phyloP scores from a whole-genome alignment of 1,284 basidiomycete genomes.

The Fomitopsis pinicola region DNA sequence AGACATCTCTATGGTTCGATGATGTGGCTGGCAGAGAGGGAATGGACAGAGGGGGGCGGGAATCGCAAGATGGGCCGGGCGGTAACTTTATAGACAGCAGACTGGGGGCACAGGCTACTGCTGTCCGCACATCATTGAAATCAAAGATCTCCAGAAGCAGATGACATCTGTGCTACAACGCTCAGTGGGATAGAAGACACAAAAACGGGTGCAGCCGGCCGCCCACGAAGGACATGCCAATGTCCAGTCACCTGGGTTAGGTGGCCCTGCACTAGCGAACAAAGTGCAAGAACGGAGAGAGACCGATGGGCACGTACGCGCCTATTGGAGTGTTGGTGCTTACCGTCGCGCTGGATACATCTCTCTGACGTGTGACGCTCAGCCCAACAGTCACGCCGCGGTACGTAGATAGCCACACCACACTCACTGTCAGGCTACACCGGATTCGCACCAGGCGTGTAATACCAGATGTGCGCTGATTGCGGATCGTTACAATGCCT shows the following conservation, averaged over 20 bases:
- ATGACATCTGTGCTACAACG: background rate
- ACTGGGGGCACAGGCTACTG: background rate
- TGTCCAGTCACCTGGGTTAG: background rate
- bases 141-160: slow-evolving; percentile 2
- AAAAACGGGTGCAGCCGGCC: background rate
- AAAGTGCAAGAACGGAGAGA: background rate
- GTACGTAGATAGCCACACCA: background rate
- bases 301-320: background rate
- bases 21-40: background rate
- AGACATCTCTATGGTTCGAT: background rate
- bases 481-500: background rate
- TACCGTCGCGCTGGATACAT: background rate
- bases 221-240: background rate
- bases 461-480: background rate
- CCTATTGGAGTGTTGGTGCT: background rate
- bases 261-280: background rate
- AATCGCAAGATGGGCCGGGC: background rate
- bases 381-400: background rate
- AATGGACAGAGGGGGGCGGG: background rate
- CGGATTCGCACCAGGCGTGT: background rate
- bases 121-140: background rate
- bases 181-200: background rate
- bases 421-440: background rate
- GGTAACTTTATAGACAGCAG: background rate
- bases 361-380: background rate